These are phyloP conservation scores for Pigoraptor vietnamica DNA, from an alignment of 78 protist species.

Conservation along the genomic window DNA sequence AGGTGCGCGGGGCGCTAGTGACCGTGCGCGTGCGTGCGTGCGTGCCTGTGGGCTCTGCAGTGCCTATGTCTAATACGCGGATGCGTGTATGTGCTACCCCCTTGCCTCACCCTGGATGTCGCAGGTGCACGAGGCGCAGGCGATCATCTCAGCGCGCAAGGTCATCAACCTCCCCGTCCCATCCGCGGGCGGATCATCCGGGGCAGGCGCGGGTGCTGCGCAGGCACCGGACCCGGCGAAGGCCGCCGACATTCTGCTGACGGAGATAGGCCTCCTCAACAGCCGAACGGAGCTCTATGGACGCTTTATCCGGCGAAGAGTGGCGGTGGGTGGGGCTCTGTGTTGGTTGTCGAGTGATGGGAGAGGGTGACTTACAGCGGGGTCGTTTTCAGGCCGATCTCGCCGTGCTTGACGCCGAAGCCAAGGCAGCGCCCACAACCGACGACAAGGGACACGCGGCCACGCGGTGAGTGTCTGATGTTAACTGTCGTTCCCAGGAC, in stretches of 20 bases:
- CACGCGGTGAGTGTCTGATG: background rate
- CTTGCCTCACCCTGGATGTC: background rate
- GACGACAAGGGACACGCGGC: background rate
- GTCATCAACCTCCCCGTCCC: background rate
- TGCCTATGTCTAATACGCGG: background rate
- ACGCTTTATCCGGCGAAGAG: background rate
- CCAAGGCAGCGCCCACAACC: background rate
- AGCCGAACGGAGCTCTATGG: background rate
- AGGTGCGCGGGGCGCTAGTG: background rate
- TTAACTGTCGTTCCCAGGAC: too few species aligned
- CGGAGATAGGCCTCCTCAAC: background rate
- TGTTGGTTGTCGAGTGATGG: too few species aligned
- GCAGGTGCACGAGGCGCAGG: background rate
- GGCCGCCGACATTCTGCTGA: background rate
- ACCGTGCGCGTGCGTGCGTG: background rate
- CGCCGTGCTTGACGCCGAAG: background rate
- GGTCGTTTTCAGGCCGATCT: background rate
- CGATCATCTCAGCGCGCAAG: background rate
- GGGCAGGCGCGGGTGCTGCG: background rate
- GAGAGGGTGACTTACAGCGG: too few species aligned
- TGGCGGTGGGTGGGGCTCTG: background rate
- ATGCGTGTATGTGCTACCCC: background rate
- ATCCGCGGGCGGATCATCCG: background rate
- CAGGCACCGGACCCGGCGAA: background rate
- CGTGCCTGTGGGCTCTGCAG: background rate